These are phyloP conservation scores for Pichia pseudocactophila DNA, from an alignment of 805 yeast genomes.

Conservation along the genomic window DNA sequence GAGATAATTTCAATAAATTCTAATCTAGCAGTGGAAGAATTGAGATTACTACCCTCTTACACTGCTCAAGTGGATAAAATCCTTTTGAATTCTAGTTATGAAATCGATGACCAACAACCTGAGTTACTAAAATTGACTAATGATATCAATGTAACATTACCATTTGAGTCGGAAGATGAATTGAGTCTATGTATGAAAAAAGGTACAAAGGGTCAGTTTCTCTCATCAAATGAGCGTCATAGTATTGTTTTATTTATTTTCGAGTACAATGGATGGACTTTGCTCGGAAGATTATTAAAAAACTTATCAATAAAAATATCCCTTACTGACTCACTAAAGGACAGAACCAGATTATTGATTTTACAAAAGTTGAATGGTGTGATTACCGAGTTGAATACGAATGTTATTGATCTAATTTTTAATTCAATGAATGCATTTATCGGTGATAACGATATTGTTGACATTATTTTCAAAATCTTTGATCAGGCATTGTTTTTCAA, in stretches of 20 bases:
- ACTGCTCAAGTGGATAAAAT: constrained; percentile 38
- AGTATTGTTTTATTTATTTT: constrained; percentile 56
- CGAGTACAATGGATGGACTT: constrained; percentile 79
- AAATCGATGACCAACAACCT: constrained; percentile 44
- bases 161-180: constrained; percentile 38
- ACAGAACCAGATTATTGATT: constrained; percentile 37
- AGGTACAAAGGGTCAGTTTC: constrained; percentile 57
- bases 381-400: constrained; percentile 31
- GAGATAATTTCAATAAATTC: constrained; percentile 55
- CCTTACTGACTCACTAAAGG: constrained; percentile 32
- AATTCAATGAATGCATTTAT: constrained; percentile 29
- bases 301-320: constrained; percentile 37
- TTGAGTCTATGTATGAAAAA: constrained; percentile 36
- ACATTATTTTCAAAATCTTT: constrained; percentile 53
- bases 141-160: constrained; percentile 38
- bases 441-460: constrained; percentile 31
- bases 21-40: constrained; percentile 55
- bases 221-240: constrained; percentile 7
- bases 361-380: constrained; percentile 43
- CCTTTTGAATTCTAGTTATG: constrained; percentile 33
- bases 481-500: constrained; percentile 59
- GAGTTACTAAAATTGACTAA: constrained; percentile 37
- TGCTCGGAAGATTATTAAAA: constrained; percentile 70
- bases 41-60: constrained; percentile 51
- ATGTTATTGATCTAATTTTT: constrained; percentile 20